Conservation (phyloP, 2,329 filamentous ascomycete species). For the Aspergillus calidoustus region DNA sequence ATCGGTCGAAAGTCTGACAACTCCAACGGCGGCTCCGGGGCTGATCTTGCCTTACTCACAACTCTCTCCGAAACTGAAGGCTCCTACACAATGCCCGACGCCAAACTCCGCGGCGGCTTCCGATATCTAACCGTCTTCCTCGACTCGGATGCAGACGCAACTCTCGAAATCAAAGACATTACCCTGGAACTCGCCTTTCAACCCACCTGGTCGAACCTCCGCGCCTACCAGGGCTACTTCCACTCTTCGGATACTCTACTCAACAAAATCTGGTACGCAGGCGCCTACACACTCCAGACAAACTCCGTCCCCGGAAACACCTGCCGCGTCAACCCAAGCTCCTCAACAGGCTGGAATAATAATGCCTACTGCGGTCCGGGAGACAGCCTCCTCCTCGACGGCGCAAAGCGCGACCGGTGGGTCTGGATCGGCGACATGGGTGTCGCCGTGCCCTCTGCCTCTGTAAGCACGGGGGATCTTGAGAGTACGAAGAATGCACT, state of each 20-base stretch:
- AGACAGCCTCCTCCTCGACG: constrained; percentile 50
- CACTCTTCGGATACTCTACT: constrained; percentile 56
- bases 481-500: constrained; percentile 54
- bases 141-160: constrained; percentile 35
- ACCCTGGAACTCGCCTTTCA: constrained; percentile 53
- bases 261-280: constrained; percentile 63
- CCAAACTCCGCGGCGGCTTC: constrained; percentile 50
- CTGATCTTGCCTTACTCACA: constrained; percentile 48
- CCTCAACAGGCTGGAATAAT: constrained; percentile 43
- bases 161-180: constrained; percentile 44
- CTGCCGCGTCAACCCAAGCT: constrained; percentile 40
- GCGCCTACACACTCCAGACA: constrained; percentile 58
- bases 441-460: constrained; percentile 51
- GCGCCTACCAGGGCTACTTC: constrained; percentile 59
- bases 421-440: constrained; percentile 58
- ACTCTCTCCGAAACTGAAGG: constrained; percentile 41
- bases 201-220: constrained; percentile 57
- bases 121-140: constrained; percentile 51
- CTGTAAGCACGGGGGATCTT: constrained; percentile 50
- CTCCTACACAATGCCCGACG: constrained; percentile 46
- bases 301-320: constrained; percentile 46
- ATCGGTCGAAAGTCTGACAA: constrained; percentile 54
- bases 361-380: constrained; percentile 46
- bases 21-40: constrained; percentile 53
- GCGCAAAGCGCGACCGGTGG: constrained; percentile 49